These are phyloP conservation scores for Jacaranda copaia DNA, from an alignment of 257 asterid species.

Conservation along the genomic window DNA sequence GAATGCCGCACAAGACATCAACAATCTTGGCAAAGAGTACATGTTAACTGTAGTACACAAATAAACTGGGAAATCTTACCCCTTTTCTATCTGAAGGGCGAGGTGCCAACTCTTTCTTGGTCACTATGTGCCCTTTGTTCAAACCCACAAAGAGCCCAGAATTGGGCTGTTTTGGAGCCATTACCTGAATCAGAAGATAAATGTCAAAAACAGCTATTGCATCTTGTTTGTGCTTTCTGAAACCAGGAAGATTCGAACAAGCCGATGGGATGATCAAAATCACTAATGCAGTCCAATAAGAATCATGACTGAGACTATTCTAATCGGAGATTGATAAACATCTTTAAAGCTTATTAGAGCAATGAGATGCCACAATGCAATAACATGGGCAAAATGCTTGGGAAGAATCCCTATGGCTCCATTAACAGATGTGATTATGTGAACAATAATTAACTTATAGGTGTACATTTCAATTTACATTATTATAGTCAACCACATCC, in stretches of 20 bases:
- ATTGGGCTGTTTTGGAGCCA: constrained; percentile 57
- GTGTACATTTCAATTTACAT: too few relatives aligned
- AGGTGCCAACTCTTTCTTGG: constrained; percentile 57
- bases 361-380: too few relatives aligned
- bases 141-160: constrained; percentile 54
- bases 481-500: too few relatives aligned
- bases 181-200: constrained; percentile 30
- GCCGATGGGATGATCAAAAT: background rate
- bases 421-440: background rate
- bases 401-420: too few relatives aligned
- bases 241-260: background rate
- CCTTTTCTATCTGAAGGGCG: constrained; percentile 54
- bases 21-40: background rate
- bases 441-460: too few relatives aligned
- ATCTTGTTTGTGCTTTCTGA: background rate
- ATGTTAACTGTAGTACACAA: background rate
- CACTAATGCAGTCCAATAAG: too few relatives aligned
- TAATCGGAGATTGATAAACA: too few relatives aligned
- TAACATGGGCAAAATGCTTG: too few relatives aligned
- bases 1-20: too few relatives aligned
- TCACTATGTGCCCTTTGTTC: constrained; percentile 54
- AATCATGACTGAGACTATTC: too few relatives aligned
- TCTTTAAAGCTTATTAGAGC: too few relatives aligned
- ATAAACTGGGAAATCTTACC: too few relatives aligned
- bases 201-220: background rate